A percentile compares a stretch with the other conserved stretches of the same genome.
Conservation (phyloP, 2,329 filamentous ascomycete genomes). For the Arthrobotrys entomopaga region DNA sequence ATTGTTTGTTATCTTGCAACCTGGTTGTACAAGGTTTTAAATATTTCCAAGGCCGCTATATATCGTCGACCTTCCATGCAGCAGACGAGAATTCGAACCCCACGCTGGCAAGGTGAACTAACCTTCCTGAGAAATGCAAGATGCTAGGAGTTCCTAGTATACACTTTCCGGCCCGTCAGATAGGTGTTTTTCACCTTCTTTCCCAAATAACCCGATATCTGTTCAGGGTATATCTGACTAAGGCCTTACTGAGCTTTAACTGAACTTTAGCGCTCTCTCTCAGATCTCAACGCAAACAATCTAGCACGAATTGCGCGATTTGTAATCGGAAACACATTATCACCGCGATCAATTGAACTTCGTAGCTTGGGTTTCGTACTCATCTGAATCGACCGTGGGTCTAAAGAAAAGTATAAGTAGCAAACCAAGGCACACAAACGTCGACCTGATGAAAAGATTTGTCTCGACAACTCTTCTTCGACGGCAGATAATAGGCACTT, state of each 20-base stretch:
- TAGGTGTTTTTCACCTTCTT: neutral
- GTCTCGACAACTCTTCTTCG: slow-evolving; percentile 17
- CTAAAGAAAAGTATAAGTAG: neutral
- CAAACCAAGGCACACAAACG: neutral
- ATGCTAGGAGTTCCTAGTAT: neutral
- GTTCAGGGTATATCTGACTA: slow-evolving; percentile 14
- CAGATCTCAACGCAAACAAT: neutral
- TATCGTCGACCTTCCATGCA: too few relatives aligned
- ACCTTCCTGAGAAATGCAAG: neutral
- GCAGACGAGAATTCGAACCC: too few relatives aligned
- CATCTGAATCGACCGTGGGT: neutral
- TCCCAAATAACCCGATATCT: neutral
- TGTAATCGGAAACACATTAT: slow-evolving; percentile 32
- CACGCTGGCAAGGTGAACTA: neutral
- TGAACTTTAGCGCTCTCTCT: neutral
- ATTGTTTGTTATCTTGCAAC: too few relatives aligned
- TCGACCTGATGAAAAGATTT: slow-evolving; percentile 9
- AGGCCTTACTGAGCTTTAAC: slow-evolving; percentile 22
- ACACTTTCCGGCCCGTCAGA: too few relatives aligned
- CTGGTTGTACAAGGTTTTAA: too few relatives aligned
- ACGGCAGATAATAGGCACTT: slow-evolving; percentile 10
- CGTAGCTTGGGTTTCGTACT: too few relatives aligned
- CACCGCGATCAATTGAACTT: too few relatives aligned
- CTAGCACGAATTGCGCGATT: slow-evolving; percentile 38
- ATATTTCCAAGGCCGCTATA: too few relatives aligned